A percentile compares a stretch with the other conserved stretches of the same genome.
These are phyloP conservation scores for Pyrenopolyporus hunteri DNA, from an alignment of 495 filamentous ascomycete genomes.

Conservation along the genomic window DNA sequence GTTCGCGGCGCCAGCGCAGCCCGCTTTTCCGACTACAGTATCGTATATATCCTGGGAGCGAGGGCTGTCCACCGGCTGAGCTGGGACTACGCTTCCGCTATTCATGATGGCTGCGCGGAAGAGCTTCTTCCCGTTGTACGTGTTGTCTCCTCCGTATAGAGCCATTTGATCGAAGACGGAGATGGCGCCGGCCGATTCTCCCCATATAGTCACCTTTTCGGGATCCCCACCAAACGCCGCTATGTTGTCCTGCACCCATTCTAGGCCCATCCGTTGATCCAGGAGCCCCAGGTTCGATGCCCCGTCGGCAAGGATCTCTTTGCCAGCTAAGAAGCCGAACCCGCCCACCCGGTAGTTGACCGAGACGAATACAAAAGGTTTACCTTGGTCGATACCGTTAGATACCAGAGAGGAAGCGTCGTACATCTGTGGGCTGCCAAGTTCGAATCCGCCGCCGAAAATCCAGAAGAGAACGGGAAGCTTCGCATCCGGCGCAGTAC, in stretches of 20 bases:
- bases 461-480: constrained; percentile 78
- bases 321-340: constrained; percentile 66
- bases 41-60: constrained; percentile 71
- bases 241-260: constrained; percentile 72
- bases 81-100: constrained; percentile 68
- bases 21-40: constrained; percentile 62
- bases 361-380: constrained; percentile 67
- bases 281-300: constrained; percentile 66
- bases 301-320: constrained; percentile 69
- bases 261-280: constrained; percentile 69
- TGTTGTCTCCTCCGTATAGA: constrained; percentile 70
- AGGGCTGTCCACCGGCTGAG: constrained; percentile 65
- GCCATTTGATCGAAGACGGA: constrained; percentile 74
- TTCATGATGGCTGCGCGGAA: constrained; percentile 78
- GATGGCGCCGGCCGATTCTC: constrained; percentile 74
- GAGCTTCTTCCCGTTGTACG: constrained; percentile 69
- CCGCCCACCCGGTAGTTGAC: constrained; percentile 68
- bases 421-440: constrained; percentile 61
- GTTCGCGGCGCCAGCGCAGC: constrained; percentile 61
- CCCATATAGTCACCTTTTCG: constrained; percentile 72
- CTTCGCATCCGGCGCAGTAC: constrained; percentile 58
- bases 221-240: constrained; percentile 72
- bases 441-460: constrained; percentile 72
- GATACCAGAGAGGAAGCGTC: constrained; percentile 61
- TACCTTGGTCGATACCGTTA: constrained; percentile 58